Percentiles rank a stretch among this genome's conserved stretches.
phyloP scores from a whole-genome alignment of 2,329 filamentous ascomycete species.

The Hymenoscyphus scutula region DNA sequence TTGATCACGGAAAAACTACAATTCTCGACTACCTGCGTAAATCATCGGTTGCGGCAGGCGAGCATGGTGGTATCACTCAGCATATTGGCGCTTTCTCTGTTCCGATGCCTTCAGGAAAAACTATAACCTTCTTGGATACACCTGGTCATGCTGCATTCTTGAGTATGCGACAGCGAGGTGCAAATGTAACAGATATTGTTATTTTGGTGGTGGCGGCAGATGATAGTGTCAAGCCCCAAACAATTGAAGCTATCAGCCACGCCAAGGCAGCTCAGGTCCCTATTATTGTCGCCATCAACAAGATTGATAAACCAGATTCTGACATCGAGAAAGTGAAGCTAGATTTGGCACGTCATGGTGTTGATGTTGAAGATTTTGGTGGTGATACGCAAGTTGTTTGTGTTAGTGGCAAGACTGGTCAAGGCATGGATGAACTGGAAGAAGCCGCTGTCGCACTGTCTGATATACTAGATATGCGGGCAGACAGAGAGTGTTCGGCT shows the following conservation, averaged over 20 bases:
- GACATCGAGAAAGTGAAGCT: conserved; percentile 81
- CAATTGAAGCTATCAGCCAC: conserved; percentile 92
- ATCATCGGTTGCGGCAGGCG: conserved; percentile 83
- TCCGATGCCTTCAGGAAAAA: conserved; percentile 77
- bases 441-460: conserved; percentile 84
- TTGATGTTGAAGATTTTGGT: conserved; percentile 92
- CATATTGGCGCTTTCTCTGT: conserved; percentile 98
- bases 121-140: conserved; percentile 95
- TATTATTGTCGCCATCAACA: conserved; percentile 97
- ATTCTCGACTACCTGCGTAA: conserved; percentile 91
- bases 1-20: conserved; percentile 98
- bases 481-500: conserved; percentile 70
- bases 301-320: conserved; percentile 85
- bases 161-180: conserved; percentile 92
- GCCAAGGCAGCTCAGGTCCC: conserved; percentile 83
- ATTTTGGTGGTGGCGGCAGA: conserved; percentile 94
- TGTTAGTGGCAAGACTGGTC: conserved; percentile 90
- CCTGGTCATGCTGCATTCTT: conserved; percentile 95
- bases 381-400: conserved; percentile 90
- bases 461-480: conserved; percentile 87
- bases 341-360: conserved; percentile 77
- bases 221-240: conserved; percentile 96
- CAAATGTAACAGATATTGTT: conserved; percentile 94
- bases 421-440: conserved; percentile 88
- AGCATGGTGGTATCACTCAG: conserved; percentile 96